Base-by-base conservation (phyloP, 345 rosid species). In the Raphanus sativus region DNA sequence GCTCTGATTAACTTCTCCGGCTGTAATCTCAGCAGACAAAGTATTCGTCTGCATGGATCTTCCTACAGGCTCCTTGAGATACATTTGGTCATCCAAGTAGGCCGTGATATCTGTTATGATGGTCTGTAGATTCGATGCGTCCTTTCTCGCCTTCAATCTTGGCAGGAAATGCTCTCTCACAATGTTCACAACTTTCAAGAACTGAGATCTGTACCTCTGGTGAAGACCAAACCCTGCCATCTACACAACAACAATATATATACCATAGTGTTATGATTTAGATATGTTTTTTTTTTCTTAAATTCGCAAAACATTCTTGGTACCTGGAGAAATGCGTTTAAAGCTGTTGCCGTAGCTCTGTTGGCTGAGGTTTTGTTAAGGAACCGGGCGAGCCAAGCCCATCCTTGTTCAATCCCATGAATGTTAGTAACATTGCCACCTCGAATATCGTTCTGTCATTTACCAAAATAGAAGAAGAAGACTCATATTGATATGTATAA, bases 321-420 rank as follows among this genome's bases (percentile, higher is more conserved):
- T 15, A 52, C 58, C 58, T 70, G 72, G 50, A 78, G 79, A 81
- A 95, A 92, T 64, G 94, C 83, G 38, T 85, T 87, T 81, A 95
- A 80, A 16, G 94, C 94, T 40, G 82, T 84, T 15, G 91, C 93
- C 5, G 98, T 90, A 50, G 81, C 91, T 72, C 67, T 78, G 71
- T 91, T 89, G 34, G 92, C 88, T 36, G 92, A 86, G 40, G 89
- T 86, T 15, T 75, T 71, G 84, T 89, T 84, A 68, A 87, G 78
- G 73, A 90, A 88, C 76, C 93, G 83, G 0, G 91, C 91, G 70
- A 90, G 83, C 94, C 97, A 89, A 54, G 91, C 91, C 97, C 98
- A 90, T 61, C 93, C 98, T 62, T 86, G 86, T 71, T 80, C 79
- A 2, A 77, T 78, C 72, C 99, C 99, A 69, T 94, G 99, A 25